Base-by-base conservation (phyloP, 2,329 filamentous ascomycete genomes). In the Ophiostoma piceae region DNA sequence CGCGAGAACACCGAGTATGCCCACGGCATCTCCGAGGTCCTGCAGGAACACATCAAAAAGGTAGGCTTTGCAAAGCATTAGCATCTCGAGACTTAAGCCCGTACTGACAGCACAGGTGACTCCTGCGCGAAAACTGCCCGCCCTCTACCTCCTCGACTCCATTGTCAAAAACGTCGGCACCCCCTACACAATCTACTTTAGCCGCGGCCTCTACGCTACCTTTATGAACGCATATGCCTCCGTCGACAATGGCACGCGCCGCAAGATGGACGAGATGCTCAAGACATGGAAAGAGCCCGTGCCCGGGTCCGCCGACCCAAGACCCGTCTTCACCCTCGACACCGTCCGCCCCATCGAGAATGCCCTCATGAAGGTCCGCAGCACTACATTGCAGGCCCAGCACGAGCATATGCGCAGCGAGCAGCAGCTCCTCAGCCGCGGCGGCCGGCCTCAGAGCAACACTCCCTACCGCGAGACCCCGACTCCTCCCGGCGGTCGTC, bases 91-190 rank as follows among this genome's bases (percentile, higher is more conserved):
- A 54, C 47, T n/a, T 29, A 16, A 16, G 12, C 62, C 14, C 39
- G 11, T 51, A 22, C 57, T 78, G 71, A 78, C 75, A 7, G 11
- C 3, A 29, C 80, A 99, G 95, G 92, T 91, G 69, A 87, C 92
- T 65, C 93, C 95, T 54, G 86, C 88, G 72, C 94, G 93, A 79
- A 99, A 98, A 77, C 84, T 99, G 2, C 94, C 95, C 22, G 92
- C 95, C n/a, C 85, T 99, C 37, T 99, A 98, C 80, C 92, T 99
- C 74, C 89, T 99, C 77, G 95, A 99, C 81, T 98, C 94, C 19
- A 94, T 99, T 72, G 94, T 96, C 77, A 99, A 99, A 81, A 98
- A 99, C 82, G 93, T 99, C 72, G 95, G 95, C 72, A 97, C 94
- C 0, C 95, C 95, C 8, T 99, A 99, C 80, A 98, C 94, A 0